Percentiles rank a stretch among this genome's conserved stretches.
phyloP scores from a whole-genome alignment of 169 alveolate genomes.

The Cryptosporidium parvum region DNA sequence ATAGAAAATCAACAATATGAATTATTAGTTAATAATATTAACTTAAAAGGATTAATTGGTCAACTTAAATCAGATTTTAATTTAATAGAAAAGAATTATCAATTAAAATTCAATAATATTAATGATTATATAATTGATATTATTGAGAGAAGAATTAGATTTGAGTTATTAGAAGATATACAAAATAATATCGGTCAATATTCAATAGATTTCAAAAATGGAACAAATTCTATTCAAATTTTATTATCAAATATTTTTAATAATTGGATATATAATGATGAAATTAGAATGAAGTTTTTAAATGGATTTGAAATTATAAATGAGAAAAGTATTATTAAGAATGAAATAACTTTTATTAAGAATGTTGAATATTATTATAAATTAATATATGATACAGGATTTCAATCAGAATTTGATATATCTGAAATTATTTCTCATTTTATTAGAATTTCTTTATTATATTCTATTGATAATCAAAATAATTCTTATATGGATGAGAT shows the following conservation, averaged over 20 bases:
- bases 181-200: too few species aligned
- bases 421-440: background rate
- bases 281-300: background rate
- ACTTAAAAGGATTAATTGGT: conserved; percentile 1
- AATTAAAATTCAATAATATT: background rate
- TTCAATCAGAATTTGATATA: conserved; percentile 12
- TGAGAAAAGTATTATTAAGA: background rate
- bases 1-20: background rate
- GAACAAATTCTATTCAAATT: background rate
- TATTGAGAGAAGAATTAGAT: background rate
- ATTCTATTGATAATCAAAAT: background rate
- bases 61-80: conserved; percentile 10
- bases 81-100: too few species aligned
- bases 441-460: background rate
- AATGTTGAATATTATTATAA: background rate
- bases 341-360: background rate
- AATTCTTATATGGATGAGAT: background rate
- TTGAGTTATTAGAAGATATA: background rate
- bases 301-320: background rate
- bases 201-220: background rate
- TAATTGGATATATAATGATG: background rate
- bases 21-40: background rate
- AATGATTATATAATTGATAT: background rate
- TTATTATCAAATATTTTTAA: background rate
- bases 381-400: conserved; percentile 16